Evolutionary conservation across 2,329 filamentous ascomycete species (phyloP).

Genomic region (Talaromyces sp.): DNA sequence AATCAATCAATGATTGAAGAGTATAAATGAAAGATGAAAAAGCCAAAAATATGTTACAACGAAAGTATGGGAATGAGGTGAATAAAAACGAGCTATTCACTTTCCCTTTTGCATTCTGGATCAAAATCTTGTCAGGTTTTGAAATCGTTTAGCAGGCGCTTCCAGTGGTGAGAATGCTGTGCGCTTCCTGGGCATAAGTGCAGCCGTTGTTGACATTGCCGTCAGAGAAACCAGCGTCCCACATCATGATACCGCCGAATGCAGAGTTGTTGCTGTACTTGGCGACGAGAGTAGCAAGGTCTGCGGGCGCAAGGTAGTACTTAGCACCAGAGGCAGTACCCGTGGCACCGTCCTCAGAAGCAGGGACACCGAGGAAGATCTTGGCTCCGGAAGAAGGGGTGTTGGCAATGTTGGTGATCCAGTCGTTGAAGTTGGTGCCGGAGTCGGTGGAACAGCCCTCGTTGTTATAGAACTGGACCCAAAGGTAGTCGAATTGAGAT

Average conservation of each 20-base stretch:
- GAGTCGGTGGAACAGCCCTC: conserved; percentile 48
- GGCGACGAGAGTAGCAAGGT: conserved; percentile 49
- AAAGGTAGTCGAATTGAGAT: conserved; percentile 54
- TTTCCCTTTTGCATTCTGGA: neutral
- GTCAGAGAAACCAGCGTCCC: conserved; percentile 54
- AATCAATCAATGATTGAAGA: neutral
- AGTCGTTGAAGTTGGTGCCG: conserved; percentile 49
- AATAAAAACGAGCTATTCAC: neutral
- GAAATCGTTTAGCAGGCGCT: conserved; percentile 1
- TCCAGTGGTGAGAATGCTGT: conserved; percentile 40
- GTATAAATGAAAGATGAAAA: neutral
- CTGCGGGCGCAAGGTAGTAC: conserved; percentile 50
- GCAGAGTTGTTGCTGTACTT: conserved; percentile 40
- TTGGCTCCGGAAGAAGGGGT: conserved; percentile 48
- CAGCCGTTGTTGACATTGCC: conserved; percentile 47
- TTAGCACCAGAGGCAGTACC: conserved; percentile 19
- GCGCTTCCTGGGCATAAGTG: conserved; percentile 50
- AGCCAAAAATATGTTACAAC: neutral
- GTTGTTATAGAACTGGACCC: conserved; percentile 59
- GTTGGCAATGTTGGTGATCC: conserved; percentile 41
- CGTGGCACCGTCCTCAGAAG: conserved; percentile 31
- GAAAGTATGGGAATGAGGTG: neutral
- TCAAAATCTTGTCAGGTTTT: neutral
- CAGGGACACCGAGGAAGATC: conserved; percentile 55
- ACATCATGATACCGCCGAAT: conserved; percentile 62